Percentiles rank a stretch among this genome's conserved stretches.
phyloP scores from a whole-genome alignment of 2,329 filamentous ascomycete genomes.

The Thermoascus crustaceus region DNA sequence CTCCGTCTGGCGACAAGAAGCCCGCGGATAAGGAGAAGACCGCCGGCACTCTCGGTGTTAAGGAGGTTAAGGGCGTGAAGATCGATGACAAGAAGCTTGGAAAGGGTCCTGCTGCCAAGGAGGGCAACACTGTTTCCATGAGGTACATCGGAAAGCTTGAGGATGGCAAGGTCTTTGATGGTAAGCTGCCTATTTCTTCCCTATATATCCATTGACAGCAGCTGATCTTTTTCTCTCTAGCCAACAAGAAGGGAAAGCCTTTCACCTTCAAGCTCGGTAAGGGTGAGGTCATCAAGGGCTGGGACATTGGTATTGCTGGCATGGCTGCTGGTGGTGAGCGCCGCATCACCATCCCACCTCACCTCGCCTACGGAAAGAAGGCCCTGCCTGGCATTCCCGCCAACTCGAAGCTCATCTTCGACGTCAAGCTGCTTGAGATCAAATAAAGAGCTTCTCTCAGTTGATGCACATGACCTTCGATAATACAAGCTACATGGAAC shows the following conservation, averaged over 20 bases:
- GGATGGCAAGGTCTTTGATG: slow-evolving; percentile 91
- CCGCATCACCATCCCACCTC: slow-evolving; percentile 77
- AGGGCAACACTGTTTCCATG: slow-evolving; percentile 83
- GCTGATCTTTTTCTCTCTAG: slow-evolving; percentile 36
- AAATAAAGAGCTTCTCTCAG: too few species aligned
- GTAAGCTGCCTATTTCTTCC: slow-evolving; percentile 45
- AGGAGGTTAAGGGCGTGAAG: slow-evolving; percentile 78
- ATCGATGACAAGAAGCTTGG: slow-evolving; percentile 94
- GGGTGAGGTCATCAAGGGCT: slow-evolving; percentile 97
- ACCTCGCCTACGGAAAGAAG: slow-evolving; percentile 84
- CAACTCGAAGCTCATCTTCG: slow-evolving; percentile 88
- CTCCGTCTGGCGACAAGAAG: slow-evolving; percentile 53
- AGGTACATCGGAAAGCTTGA: slow-evolving; percentile 96
- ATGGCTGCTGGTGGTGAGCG: slow-evolving; percentile 93
- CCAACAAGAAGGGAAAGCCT: slow-evolving; percentile 98
- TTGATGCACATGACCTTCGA: too few species aligned
- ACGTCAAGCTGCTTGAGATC: slow-evolving; percentile 77
- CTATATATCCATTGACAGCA: slow-evolving; percentile 4
- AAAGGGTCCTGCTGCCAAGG: slow-evolving; percentile 76
- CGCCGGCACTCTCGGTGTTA: slow-evolving; percentile 57
- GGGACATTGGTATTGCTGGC: slow-evolving; percentile 89
- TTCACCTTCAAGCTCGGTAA: slow-evolving; percentile 92
- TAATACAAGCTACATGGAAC: too few species aligned
- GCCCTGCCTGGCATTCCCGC: slow-evolving; percentile 73
- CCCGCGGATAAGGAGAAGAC: slow-evolving; percentile 44